Evolutionary conservation across 768 basidiomycete species (phyloP).

Genomic region (Calocybe cyanea): DNA sequence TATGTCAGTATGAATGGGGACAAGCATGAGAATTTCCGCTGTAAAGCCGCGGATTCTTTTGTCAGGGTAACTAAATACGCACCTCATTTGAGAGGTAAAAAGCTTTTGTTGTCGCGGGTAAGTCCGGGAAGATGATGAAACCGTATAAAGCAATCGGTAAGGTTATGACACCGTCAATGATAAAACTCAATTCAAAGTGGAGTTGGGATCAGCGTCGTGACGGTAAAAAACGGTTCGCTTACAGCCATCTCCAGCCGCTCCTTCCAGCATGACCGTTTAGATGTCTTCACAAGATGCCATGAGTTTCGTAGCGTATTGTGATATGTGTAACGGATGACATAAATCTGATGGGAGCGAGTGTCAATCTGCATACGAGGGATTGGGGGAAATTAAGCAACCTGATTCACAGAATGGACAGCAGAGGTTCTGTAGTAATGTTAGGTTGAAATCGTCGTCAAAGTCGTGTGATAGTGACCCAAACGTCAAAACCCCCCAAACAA

Average conservation of each 20-base stretch:
- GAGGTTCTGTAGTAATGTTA: slow-evolving; percentile 40
- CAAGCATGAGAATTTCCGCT: slow-evolving; percentile 7
- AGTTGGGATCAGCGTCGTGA: not conserved
- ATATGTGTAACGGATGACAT: slow-evolving; percentile 68
- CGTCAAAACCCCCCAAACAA: slow-evolving; percentile 63
- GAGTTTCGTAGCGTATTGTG: not conserved
- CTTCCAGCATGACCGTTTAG: slow-evolving; percentile 49
- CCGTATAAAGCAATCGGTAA: slow-evolving; percentile 70
- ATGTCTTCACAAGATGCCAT: slow-evolving; percentile 32
- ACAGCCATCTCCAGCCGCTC: slow-evolving; percentile 71
- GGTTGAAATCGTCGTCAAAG: not conserved
- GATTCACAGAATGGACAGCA: slow-evolving; percentile 48
- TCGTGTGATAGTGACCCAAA: slow-evolving; percentile 40
- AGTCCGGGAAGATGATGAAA: slow-evolving; percentile 69
- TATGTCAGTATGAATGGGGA: not conserved
- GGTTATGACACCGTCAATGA: slow-evolving; percentile 70
- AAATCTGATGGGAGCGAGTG: slow-evolving; percentile 39
- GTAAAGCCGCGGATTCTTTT: not conserved
- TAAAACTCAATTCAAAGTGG: slow-evolving; percentile 38
- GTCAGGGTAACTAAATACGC: slow-evolving; percentile 7
- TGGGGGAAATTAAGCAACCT: slow-evolving; percentile 33
- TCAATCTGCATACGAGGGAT: not conserved
- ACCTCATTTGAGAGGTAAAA: slow-evolving; percentile 63
- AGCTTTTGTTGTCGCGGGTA: slow-evolving; percentile 58
- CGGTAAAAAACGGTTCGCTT: slow-evolving; percentile 17